Evolutionary conservation across 441 rosid species (phyloP), one percentile per base, ranked within the genome.

Genomic region (Theobroma grandiflorum): DNA sequence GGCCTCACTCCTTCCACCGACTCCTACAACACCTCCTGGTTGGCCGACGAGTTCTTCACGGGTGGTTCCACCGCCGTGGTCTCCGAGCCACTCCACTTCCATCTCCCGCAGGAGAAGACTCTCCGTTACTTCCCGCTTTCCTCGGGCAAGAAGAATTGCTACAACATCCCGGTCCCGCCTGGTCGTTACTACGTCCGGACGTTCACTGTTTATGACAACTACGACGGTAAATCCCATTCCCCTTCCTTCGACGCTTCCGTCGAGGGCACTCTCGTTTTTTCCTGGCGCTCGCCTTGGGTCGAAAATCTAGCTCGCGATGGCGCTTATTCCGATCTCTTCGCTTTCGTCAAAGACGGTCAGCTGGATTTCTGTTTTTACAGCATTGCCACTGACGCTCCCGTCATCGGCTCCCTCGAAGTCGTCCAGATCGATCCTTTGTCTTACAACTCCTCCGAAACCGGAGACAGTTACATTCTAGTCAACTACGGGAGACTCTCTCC

Each of bases 121-220:
- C 87, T 97, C 81, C 94, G 99, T 72, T 95, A 78, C 84, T 97
- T 97, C 91, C 99, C 99, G 4, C 91, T 88, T 72, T 95, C 99
- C 72, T 91, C 90, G 79, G 99, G 99, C 20, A 95, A 95, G 78
- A 95, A 95, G 89, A 97, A 94, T 84, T 97, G 99, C 90, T 97
- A 97, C 92, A 71, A 86, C 78, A 9, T 95, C 75, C 98, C 99
- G 8, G 86, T 97, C 11, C 98, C 97, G 47, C 0, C 82, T 40
- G 98, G 98, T 79, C 98, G 99, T 26, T 97, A 93, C 94, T 92
- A 87, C 79, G 5, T 97, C 89, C 89, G 99, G 42, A 89, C 98
- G 3, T 97, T 95, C 89, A 95, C 99, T 42, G 98, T 93, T 62
- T 95, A 95, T 79, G 98, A 97, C 78, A 92, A 95, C 82, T 95